These are phyloP conservation scores for Mucor irregularis DNA, from an alignment of 371 early-diverging fungal genomes.

Conservation along the genomic window DNA sequence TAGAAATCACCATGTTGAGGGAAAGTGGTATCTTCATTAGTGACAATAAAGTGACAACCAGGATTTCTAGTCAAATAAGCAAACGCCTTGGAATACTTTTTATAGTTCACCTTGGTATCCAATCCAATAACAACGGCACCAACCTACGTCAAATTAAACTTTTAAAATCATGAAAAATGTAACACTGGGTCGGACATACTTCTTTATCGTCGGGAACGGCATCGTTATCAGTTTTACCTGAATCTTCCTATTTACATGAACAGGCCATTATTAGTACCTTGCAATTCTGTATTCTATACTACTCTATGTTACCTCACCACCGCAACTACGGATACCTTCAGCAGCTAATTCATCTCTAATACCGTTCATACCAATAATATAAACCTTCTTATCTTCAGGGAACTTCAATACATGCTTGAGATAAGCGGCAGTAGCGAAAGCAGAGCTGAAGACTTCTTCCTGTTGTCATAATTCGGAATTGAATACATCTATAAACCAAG, in stretches of 20 bases:
- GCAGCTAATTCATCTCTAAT: slow-evolving; percentile 82
- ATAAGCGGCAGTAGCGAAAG: slow-evolving; percentile 94
- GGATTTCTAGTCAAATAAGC: slow-evolving; percentile 74
- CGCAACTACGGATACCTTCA: slow-evolving; percentile 68
- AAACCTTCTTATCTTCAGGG: slow-evolving; percentile 84
- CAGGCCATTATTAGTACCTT: too few relatives aligned
- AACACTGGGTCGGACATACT: slow-evolving; percentile 17
- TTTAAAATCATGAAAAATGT: not conserved
- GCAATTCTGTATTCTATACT: too few relatives aligned
- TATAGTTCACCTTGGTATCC: slow-evolving; percentile 86
- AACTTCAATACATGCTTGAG: slow-evolving; percentile 79
- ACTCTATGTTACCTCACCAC: too few relatives aligned
- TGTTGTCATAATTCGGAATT: slow-evolving; percentile 23
- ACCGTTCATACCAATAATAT: slow-evolving; percentile 89
- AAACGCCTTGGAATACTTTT: slow-evolving; percentile 89
- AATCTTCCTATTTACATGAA: too few relatives aligned
- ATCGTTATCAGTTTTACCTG: slow-evolving; percentile 33
- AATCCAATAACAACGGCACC: slow-evolving; percentile 92
- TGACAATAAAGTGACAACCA: slow-evolving; percentile 85
- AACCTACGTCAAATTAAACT: slow-evolving; percentile 29
- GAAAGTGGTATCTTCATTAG: slow-evolving; percentile 90
- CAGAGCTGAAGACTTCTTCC: slow-evolving; percentile 94
- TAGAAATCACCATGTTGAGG: slow-evolving; percentile 76
- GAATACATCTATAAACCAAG: not conserved
- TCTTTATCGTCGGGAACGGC: slow-evolving; percentile 46